phyloP scores from a whole-genome alignment of 805 yeast genomes.

The Pichia exigua region DNA sequence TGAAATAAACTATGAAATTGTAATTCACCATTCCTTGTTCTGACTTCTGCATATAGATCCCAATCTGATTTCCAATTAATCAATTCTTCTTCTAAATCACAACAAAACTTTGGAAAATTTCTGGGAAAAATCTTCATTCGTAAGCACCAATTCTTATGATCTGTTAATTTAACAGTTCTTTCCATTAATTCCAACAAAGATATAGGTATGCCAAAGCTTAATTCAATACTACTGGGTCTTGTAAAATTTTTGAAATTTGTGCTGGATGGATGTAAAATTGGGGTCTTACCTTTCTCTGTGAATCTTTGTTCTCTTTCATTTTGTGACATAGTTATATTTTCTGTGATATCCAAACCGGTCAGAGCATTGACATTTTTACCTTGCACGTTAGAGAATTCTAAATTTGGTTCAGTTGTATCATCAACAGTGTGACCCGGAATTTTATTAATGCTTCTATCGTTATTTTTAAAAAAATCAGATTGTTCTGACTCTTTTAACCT shows the following conservation, averaged over 20 bases:
- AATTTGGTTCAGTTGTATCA: neutral
- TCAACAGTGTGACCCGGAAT: neutral
- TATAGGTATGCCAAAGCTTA: slow-evolving; percentile 42
- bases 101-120: slow-evolving; percentile 48
- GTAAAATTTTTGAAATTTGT: neutral
- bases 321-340: slow-evolving; percentile 5
- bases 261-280: slow-evolving; percentile 17
- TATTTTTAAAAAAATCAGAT: neutral
- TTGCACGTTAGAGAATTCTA: neutral
- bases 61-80: slow-evolving; percentile 41
- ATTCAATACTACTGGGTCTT: slow-evolving; percentile 25
- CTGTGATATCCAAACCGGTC: slow-evolving; percentile 15
- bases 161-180: slow-evolving; percentile 39
- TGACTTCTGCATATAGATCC: slow-evolving; percentile 29
- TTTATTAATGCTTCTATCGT: neutral
- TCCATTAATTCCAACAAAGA: slow-evolving; percentile 39
- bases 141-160: slow-evolving; percentile 43
- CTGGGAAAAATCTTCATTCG: slow-evolving; percentile 38
- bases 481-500: neutral
- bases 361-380: slow-evolving; percentile 10
- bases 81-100: slow-evolving; percentile 45
- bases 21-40: slow-evolving; percentile 8
- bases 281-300: slow-evolving; percentile 2
- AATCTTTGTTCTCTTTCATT: slow-evolving; percentile 12
- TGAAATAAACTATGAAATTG: slow-evolving; percentile 33